Percentiles rank a stretch among this genome's conserved stretches.
These are phyloP conservation scores for Dentipellis fragilis DNA, from an alignment of 768 basidiomycete species.

Conservation along the genomic window DNA sequence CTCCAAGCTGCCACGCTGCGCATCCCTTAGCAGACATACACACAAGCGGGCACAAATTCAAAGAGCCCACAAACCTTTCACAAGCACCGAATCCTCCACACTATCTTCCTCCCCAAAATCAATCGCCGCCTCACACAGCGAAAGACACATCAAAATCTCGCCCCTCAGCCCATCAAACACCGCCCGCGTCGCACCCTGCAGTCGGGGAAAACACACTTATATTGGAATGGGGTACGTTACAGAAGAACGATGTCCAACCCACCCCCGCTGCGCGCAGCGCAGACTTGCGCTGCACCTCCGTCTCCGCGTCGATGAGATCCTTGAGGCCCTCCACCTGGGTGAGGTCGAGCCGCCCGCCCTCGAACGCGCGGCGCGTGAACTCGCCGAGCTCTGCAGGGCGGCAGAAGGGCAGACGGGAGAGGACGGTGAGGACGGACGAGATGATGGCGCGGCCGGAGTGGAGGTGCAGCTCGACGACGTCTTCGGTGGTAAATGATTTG, in stretches of 20 bases:
- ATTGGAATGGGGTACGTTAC: neutral
- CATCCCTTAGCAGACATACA: too few relatives aligned
- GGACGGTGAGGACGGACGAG: conserved; percentile 53
- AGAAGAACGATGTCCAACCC: conserved; percentile 19
- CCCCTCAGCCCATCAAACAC: conserved; percentile 56
- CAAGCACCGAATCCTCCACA: conserved; percentile 73
- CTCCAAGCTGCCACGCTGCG: too few relatives aligned
- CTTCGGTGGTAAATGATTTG: conserved; percentile 76
- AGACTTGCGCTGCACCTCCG: conserved; percentile 67
- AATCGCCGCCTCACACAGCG: conserved; percentile 80
- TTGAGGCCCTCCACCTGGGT: conserved; percentile 85
- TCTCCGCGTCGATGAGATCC: conserved; percentile 84
- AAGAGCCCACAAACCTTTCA: conserved; percentile 39
- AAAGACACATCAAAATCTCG: conserved; percentile 62
- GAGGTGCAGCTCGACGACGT: conserved; percentile 75
- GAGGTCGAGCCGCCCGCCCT: conserved; percentile 72
- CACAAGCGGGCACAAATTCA: too few relatives aligned
- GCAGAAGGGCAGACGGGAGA: conserved; percentile 50
- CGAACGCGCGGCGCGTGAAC: conserved; percentile 79
- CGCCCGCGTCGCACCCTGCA: conserved; percentile 51
- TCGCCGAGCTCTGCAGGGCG: conserved; percentile 82
- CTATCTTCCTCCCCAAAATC: conserved; percentile 93
- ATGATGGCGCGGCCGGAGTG: conserved; percentile 83
- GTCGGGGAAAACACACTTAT: conserved; percentile 3
- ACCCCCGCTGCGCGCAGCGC: conserved; percentile 66